Evolutionary conservation across 2,329 filamentous ascomycete genomes (phyloP), one percentile per base, ranked within the genome.

Genomic region (Trichoderma arundinaceum): DNA sequence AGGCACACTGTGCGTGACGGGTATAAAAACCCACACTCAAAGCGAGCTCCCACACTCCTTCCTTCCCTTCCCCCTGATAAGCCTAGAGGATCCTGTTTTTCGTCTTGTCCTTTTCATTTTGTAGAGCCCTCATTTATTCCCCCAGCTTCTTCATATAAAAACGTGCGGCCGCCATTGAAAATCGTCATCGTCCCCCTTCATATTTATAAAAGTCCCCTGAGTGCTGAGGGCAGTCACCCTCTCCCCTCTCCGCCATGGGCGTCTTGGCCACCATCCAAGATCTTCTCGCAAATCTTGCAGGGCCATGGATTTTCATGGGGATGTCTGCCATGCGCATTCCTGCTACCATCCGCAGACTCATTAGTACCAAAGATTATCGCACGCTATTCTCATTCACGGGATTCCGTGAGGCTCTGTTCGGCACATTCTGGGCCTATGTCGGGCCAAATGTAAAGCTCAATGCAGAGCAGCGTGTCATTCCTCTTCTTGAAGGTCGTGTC

Each of bases 331-430:
- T 74, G 66, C 85, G 81, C 74, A 77, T 90, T 15, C 84, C 86
- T 0, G 65, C 70, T 28, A 86, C 87, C 0, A 72, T 89, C 56
- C 39, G 77, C 41, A 68, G 73, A 12, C 77, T 88, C 39, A 13
- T 84, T 52, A 69, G 70, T 35, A 68, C 72, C 8, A 68, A 72
- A 52, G 71, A 80, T 53, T 74, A 76, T 64, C 39, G 66, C 63
- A 74, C 78, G 5, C 75, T 86, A 17, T 57, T 83, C 51, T 81
- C 79, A 17, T 78, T 76, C 1, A 72, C 75, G 2, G 72, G 72
- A 22, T 77, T 87, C 62, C 78, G 76, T 46, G 75, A 79, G 2
- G 79, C 76, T 68, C 89, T 87, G 84, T 91, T 90, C 75, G 81
- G 81, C 60, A 76, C 77, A 46, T 89, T 90, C 76, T 91, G 88